Base-by-base conservation (phyloP, 2,329 filamentous ascomycete genomes). In the Botryotinia globosa region DNA sequence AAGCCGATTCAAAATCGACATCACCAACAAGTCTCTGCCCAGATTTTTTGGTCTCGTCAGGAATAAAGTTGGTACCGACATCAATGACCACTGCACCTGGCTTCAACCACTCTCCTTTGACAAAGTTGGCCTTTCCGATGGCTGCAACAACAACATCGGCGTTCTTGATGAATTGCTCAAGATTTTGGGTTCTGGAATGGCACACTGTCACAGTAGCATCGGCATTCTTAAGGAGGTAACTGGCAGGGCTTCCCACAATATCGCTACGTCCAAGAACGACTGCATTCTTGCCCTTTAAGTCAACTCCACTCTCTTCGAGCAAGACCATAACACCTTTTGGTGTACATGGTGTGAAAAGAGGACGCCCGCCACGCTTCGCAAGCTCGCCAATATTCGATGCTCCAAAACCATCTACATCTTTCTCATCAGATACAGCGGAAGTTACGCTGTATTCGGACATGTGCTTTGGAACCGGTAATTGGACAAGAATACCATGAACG, bases 341-440 rank as follows among this genome's bases (percentile, higher is more conserved):
- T 2, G 96, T 99, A 87, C 96, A 99, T 64, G 96, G 96, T 61
- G 92, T 89, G 84, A 99, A 99, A 75, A 93, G 87, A 64, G 96
- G 96, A 77, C 88, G 89, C 62, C 96, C 96, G 68, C 96, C 95
- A 78, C 94, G 91, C 88, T 99, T 99, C 79, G 96, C 94, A 78
- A 99, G 88, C 85, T 98, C 95, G 76, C 96, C 96, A 81, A 99
- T 98, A 85, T 98, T 99, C 80, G 87, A 88, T 72, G 94, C 91
- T 72, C 96, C 95, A 80, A 99, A 99, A 69, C 96, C 96, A 83
- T 99, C 96, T 69, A 99, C 96, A 85, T 99, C 96, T 85, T 99
- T 99, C 83, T 96, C 92, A 79, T 95, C 92, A 61, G 92, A 88
- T 29, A 99, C 96, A 32, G 94, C 91, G 66, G 94, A 97, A 45